A percentile compares a stretch with the other conserved stretches of the same genome.
These are phyloP conservation scores for Beta corolliflora DNA, from an alignment of 179 eudicot species.

Conservation along the genomic window DNA sequence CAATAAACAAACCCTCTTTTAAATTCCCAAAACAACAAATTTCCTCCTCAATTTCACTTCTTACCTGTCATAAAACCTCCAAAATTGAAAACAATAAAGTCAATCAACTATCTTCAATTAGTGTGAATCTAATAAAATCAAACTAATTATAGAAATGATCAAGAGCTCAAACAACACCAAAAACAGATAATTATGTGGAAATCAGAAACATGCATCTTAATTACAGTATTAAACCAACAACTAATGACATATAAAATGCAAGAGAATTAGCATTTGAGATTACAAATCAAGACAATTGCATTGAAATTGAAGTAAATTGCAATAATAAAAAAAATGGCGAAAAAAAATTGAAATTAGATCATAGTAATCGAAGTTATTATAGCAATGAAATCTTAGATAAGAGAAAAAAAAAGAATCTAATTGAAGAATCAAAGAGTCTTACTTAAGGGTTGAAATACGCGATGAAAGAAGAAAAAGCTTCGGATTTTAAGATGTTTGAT, in stretches of 20 bases:
- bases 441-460: constrained; percentile 2
- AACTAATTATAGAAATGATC: neutral
- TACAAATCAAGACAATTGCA: neutral
- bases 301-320: no score
- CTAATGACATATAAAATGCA: neutral
- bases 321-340: no score
- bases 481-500: constrained; percentile 1
- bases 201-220: neutral
- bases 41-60: constrained; percentile 11
- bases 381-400: neutral
- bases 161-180: neutral
- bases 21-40: constrained; percentile 6
- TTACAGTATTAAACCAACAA: neutral
- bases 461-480: constrained; percentile 1
- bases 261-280: neutral
- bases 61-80: constrained; percentile 16
- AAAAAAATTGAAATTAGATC: constrained; percentile 21
- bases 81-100: neutral
- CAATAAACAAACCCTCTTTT: constrained; percentile 6
- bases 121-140: neutral
- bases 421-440: neutral
- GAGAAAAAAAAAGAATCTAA: neutral
- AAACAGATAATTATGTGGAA: neutral
- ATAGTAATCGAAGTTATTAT: neutral
- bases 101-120: neutral